Conservation (phyloP, 257 asterid genomes). For the Rhazya stricta region DNA sequence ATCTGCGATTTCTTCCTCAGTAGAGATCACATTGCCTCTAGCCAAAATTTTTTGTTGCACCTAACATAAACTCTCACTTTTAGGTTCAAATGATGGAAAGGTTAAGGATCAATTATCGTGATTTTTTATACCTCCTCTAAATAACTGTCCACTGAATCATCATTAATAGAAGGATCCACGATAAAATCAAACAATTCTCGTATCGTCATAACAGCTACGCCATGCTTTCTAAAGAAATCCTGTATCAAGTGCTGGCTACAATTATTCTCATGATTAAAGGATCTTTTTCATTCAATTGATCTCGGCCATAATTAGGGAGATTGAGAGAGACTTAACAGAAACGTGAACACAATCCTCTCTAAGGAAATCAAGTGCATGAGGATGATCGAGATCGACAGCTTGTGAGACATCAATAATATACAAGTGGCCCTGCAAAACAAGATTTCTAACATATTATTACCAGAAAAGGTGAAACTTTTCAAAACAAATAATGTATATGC, state of each 20-base stretch:
- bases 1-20: slow-evolving; percentile 92
- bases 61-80: slow-evolving; percentile 30
- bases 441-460: neutral
- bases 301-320: neutral
- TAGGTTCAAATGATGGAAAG: slow-evolving; percentile 9
- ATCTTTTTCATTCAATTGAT: neutral
- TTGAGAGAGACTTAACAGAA: slow-evolving; percentile 48
- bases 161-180: slow-evolving; percentile 74
- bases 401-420: slow-evolving; percentile 93
- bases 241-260: slow-evolving; percentile 21
- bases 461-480: neutral
- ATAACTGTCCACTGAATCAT: slow-evolving; percentile 76
- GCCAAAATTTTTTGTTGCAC: slow-evolving; percentile 74
- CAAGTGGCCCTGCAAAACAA: slow-evolving; percentile 65
- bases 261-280: neutral
- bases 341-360: slow-evolving; percentile 83
- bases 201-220: slow-evolving; percentile 87
- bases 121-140: slow-evolving; percentile 63
- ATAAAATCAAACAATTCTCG: slow-evolving; percentile 87
- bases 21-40: slow-evolving; percentile 68
- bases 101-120: neutral
- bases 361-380: slow-evolving; percentile 87
- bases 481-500: slow-evolving; percentile 8
- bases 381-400: slow-evolving; percentile 97
- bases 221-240: slow-evolving; percentile 88